A percentile compares a stretch with the other conserved stretches of the same genome.
Conservation (phyloP, 2,329 filamentous ascomycete genomes). For the Ophiosphaerella korrae region DNA sequence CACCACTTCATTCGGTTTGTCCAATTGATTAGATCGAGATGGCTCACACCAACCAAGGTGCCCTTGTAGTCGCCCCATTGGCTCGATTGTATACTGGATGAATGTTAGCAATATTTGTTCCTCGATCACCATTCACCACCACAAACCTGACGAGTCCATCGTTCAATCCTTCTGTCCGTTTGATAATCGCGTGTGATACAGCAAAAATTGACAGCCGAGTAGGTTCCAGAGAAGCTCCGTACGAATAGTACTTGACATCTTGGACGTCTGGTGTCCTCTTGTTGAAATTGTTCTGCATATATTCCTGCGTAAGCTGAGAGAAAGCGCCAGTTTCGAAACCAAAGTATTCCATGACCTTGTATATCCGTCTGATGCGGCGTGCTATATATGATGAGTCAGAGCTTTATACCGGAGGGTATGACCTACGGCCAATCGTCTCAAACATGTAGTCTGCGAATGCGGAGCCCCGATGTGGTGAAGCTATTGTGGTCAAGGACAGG, state of each 20-base stretch:
- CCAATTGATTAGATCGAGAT: slow-evolving; percentile 71
- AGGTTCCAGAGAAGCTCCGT: slow-evolving; percentile 64
- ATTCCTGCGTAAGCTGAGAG: slow-evolving; percentile 63
- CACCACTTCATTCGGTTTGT: slow-evolving; percentile 66
- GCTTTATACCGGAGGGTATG: slow-evolving; percentile 23
- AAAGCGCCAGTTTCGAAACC: slow-evolving; percentile 65
- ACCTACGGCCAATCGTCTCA: slow-evolving; percentile 60
- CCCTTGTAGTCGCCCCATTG: slow-evolving; percentile 68
- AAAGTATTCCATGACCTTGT: slow-evolving; percentile 60
- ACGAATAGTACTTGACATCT: slow-evolving; percentile 65
- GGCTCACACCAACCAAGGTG: slow-evolving; percentile 66
- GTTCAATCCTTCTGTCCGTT: slow-evolving; percentile 62
- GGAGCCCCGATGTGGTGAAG: slow-evolving; percentile 65
- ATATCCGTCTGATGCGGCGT: slow-evolving; percentile 59
- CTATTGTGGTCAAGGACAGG: slow-evolving; percentile 68
- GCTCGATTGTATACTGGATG: slow-evolving; percentile 58
- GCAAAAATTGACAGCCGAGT: slow-evolving; percentile 63
- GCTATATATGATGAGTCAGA: slow-evolving; percentile 30
- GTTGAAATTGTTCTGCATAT: slow-evolving; percentile 65
- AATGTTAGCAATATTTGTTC: neutral
- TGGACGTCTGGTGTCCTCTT: slow-evolving; percentile 61
- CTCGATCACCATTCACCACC: neutral
- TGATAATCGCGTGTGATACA: slow-evolving; percentile 61
- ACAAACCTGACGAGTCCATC: slow-evolving; percentile 64
- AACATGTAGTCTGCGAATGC: slow-evolving; percentile 67